Evolutionary conservation across 257 asterid genomes (phyloP), one percentile per base, ranked within the genome.

Genomic region (Buddleja alternifolia): DNA sequence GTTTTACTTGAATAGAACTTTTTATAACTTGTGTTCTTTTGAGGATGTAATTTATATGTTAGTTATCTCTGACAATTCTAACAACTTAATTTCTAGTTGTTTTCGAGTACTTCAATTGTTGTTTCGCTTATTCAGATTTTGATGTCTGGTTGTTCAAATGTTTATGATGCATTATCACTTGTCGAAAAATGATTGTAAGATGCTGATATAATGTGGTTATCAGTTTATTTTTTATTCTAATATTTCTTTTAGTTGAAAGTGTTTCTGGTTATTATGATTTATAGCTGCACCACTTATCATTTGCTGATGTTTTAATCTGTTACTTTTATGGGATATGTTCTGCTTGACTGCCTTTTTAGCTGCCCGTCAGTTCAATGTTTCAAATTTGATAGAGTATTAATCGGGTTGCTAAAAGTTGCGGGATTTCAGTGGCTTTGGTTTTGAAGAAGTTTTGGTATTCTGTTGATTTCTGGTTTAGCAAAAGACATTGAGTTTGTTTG

Each of bases 401-500:
- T 29, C 5, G 34, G 2, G 34, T 29, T 29, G 34, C 34, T 29
- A 8, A 58, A 44, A 20, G 7, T 52, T 29, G 44, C 10, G 0
- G 4, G 32, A 46, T 48, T 63, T 11, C 25, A 60, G 29, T 8
- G 8, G 32, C 40, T 14, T 40, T 15, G 20, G 56, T 55, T 8
- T 4, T n/a, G 55, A 71, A 59, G 39, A 21, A 12, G 39, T 25
- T 29, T 29, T 55, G 42, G 24, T 57, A 15, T 50, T 54, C 34
- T 47, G 44, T 67, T 17, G 47, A 39, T 64, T 24, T 19, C 16
- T 57, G 42, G 52, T 63, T 47, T 16, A 20, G 19, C 62, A 8
- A 16, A 29, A 48, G 25, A 15, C 36, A 23, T 42, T 16, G 21
- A 54, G 42, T 53, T 53, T 76, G 60, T 61, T 67, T 57, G 71